Base-by-base conservation (phyloP, 768 basidiomycete species). In the Hypholoma sublateritium region DNA sequence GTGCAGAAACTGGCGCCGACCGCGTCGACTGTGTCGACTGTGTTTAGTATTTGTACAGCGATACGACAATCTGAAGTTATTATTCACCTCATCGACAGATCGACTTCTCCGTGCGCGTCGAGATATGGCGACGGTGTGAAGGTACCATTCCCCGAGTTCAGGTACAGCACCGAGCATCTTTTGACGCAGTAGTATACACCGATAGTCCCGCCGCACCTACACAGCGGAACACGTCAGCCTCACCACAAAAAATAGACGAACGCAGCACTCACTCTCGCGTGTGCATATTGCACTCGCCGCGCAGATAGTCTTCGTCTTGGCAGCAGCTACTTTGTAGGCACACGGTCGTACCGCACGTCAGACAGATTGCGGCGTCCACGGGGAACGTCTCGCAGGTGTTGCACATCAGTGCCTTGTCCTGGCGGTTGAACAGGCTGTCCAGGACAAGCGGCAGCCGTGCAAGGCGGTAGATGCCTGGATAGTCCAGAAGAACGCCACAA, bases 311-410 rank as follows among this genome's bases (percentile, higher is more conserved):
- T 50, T 71, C 64, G 60, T 94, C 93, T 61, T 79, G 76, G 69
- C 97, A 99, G 66, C 97, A 99, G 59, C 95, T 88, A 62, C 92
- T 93, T 68, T 93, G 89, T 77, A 95, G 82, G 67, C 97, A 98
- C 9, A 90, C 85, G 13, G 88, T 86, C 47, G 84, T 77, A 0
- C 97, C 97, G 62, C 97, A 99, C 50, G 95, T 78, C 59, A 98
- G 70, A 69, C 97, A 99, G 2, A 99, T 85, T 0, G 95, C 97
- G 17, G 93, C 92, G 62, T 92, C 93, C 9, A 77, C 74, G 0
- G 95, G 94, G 17, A 90, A 84, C 0, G 85, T 91, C 36, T 83
- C 78, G 70, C 97, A 99, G 35, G 83, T 80, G 17, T 70, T 71
- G 69, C 97, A 99, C 35, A 79, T 81, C 74, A 93, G 75, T 32